These are phyloP conservation scores for Phytopythium litorale DNA, from an alignment of 352 stramenopile genomes.

Conservation along the genomic window DNA sequence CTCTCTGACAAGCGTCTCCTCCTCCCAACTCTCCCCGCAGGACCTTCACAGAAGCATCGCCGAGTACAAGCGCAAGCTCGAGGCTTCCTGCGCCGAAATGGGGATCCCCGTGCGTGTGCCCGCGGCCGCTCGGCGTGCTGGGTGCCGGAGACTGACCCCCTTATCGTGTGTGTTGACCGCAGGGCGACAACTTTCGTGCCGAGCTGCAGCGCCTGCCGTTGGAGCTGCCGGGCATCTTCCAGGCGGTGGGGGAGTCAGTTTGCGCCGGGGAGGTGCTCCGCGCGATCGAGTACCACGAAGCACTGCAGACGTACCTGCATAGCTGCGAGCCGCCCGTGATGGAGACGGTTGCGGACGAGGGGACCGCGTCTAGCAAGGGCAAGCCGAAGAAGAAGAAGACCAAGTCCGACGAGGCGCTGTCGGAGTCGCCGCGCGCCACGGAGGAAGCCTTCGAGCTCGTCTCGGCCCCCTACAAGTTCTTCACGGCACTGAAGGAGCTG, in stretches of 20 bases:
- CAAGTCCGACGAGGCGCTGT: conserved; percentile 19
- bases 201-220: conserved; percentile 55
- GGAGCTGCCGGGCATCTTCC: conserved; percentile 54
- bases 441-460: conserved; percentile 39
- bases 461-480: conserved; percentile 39
- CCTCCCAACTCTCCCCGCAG: conserved; percentile 15
- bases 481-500: conserved; percentile 53
- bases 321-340: conserved; percentile 41
- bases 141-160: background rate
- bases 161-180: background rate
- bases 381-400: conserved; percentile 44
- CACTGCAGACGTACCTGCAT: conserved; percentile 64
- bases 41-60: conserved; percentile 66
- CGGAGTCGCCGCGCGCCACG: conserved; percentile 10
- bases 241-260: conserved; percentile 34
- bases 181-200: conserved; percentile 58
- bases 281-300: conserved; percentile 57
- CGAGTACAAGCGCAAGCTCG: conserved; percentile 69
- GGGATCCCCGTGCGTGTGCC: conserved; percentile 44
- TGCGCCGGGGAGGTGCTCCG: conserved; percentile 32
- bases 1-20: background rate
- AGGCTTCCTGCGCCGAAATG: conserved; percentile 49
- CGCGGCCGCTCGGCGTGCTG: background rate
- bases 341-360: background rate
- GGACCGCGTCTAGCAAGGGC: conserved; percentile 5